Evolutionary conservation across 129 eudicot species (phyloP).

Genomic region (Arctium minus): DNA sequence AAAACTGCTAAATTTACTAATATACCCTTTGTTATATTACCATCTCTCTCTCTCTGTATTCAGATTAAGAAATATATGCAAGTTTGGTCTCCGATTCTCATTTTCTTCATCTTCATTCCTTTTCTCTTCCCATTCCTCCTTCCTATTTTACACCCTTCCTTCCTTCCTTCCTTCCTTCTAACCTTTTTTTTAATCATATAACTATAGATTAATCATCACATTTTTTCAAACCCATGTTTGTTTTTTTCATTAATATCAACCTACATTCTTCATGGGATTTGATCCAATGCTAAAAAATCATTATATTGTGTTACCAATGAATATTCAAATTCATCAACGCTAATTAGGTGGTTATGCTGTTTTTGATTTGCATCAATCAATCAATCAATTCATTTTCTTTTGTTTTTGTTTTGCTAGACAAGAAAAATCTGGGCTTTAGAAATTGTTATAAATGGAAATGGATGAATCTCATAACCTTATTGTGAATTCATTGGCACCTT

Average conservation of each 20-base stretch:
- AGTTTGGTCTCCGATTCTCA: not conserved
- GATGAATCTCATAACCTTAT: conserved; percentile 27
- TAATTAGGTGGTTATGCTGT: not conserved
- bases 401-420: not conserved
- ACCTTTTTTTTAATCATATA: not conserved
- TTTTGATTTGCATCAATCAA: not conserved
- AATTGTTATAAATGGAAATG: conserved; percentile 38
- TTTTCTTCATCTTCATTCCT: not conserved
- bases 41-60: too few species aligned
- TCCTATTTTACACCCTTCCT: not conserved
- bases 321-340: not conserved
- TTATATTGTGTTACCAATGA: not conserved
- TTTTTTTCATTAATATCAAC: conserved; percentile 1
- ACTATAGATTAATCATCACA: not conserved
- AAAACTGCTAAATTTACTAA: too few species aligned
- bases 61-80: not conserved
- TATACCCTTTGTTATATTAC: too few species aligned
- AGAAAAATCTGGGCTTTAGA: not conserved
- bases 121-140: not conserved
- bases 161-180: not conserved
- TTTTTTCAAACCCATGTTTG: not conserved
- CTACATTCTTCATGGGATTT: not conserved
- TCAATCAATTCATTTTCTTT: not conserved
- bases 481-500: conserved; percentile 39
- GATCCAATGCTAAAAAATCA: not conserved